Evolutionary conservation across 1,139 yeast species (phyloP), one percentile per base, ranked within the genome.

Genomic region (Candida tetrigidarum): DNA sequence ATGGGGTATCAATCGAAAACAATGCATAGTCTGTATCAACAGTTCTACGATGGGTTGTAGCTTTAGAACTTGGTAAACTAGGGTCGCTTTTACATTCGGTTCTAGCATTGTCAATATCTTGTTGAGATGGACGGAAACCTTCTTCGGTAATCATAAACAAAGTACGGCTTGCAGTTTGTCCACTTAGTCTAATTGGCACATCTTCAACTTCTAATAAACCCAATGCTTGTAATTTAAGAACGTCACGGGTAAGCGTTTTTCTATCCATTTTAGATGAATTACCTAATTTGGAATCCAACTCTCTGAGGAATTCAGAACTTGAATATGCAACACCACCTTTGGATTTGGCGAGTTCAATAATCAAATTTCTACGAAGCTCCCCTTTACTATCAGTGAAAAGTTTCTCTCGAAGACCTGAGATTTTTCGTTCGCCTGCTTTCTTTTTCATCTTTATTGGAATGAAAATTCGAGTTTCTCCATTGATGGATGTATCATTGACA

Each of bases 191-290:
- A 32, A 69, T 54, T 2, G 55, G 49, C 5, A 71, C 57, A 37
- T 62, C 62, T 40, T 62, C 60, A 7, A 64, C 57, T 42, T 67
- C 71, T 15, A 74, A 41, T 3, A 57, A 59, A 1, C 60, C 59
- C 41, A 49, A 50, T 7, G 54, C 50, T 2, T 63, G 60, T 18
- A 69, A 51, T 11, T 53, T 44, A 2, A 64, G 57, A 1, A 77
- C 68, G 54, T 80, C 84, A 39, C 80, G 64, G 1, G 69, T 67
- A 6, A 79, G 46, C 0, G 85, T 80, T 46, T 73, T 74, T 44
- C 67, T 63, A 54, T 80, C 85, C 2, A 81, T 73, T n/a, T 11
- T 26, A 0, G 54, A 46, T 2, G 63, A 56, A 19, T 58, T 61
- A 3, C 67, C 68, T 40, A 79, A 54, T 12, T 55, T 47, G 37